Percentiles rank a stretch among this genome's conserved stretches.
phyloP scores from a whole-genome alignment of 2,329 filamentous ascomycete genomes.

The Cytospora paraplurivora region DNA sequence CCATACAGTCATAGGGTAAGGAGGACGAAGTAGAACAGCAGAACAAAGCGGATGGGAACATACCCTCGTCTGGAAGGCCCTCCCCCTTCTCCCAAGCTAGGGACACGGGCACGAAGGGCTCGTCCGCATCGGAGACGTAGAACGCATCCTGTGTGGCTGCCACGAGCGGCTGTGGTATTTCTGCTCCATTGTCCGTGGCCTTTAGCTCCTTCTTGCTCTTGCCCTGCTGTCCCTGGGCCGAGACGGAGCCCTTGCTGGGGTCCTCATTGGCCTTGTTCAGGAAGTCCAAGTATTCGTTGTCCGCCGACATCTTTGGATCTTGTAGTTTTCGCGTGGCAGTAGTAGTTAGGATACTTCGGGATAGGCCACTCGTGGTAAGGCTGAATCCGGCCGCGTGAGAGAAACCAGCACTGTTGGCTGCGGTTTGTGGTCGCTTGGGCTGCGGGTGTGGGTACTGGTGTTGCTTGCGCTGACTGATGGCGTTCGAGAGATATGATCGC shows the following conservation, averaged over 20 bases:
- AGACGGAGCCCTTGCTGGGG: constrained; percentile 60
- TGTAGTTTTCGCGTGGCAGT: neutral
- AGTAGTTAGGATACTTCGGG: neutral
- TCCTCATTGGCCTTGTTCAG: constrained; percentile 85
- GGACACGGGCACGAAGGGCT: constrained; percentile 78
- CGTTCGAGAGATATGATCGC: too few relatives aligned
- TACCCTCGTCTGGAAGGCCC: constrained; percentile 64
- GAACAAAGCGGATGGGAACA: constrained; percentile 33
- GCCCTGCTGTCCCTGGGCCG: constrained; percentile 33
- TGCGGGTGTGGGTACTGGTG: neutral
- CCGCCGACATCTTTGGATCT: constrained; percentile 62
- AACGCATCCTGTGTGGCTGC: constrained; percentile 57
- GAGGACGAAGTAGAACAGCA: too few relatives aligned
- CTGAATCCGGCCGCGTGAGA: neutral
- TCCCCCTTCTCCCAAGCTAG: constrained; percentile 60
- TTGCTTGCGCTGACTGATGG: neutral
- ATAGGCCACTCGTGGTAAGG: neutral
- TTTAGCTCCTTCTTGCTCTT: constrained; percentile 47
- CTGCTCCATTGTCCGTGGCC: constrained; percentile 53
- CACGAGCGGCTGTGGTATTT: constrained; percentile 62
- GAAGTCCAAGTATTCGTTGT: constrained; percentile 83
- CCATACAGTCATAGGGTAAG: neutral
- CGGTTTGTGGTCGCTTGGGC: constrained; percentile 1
- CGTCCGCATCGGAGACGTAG: constrained; percentile 82
- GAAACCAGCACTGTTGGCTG: constrained; percentile 25